These are phyloP conservation scores for Phaseolus coccineus DNA, from an alignment of 331 rosid genomes.

Conservation along the genomic window DNA sequence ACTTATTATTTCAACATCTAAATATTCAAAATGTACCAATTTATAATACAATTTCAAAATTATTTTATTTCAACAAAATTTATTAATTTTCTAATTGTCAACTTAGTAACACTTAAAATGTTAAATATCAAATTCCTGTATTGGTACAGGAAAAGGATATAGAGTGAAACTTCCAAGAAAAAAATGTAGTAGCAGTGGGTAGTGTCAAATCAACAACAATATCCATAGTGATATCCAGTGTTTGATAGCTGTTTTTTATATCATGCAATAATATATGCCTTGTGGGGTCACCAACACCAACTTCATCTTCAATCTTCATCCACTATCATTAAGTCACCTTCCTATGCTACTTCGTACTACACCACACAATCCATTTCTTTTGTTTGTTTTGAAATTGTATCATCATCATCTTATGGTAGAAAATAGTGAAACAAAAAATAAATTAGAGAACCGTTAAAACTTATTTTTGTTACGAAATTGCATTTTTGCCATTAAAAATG, in stretches of 20 bases:
- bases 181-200: background rate
- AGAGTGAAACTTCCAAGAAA: slow-evolving; percentile 67
- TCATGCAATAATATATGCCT: slow-evolving; percentile 34
- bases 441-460: background rate
- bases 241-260: slow-evolving; percentile 54
- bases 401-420: no score
- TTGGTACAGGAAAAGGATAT: slow-evolving; percentile 29
- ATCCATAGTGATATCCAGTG: slow-evolving; percentile 50
- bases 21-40: no score
- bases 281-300: slow-evolving; percentile 39
- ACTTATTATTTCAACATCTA: no score
- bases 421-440: background rate
- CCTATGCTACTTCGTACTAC: slow-evolving; percentile 44
- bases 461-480: background rate
- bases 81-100: no score
- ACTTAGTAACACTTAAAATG: no score
- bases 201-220: slow-evolving; percentile 49
- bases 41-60: no score
- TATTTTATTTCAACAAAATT: no score
- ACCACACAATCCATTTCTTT: background rate
- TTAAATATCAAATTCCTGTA: slow-evolving; percentile 36
- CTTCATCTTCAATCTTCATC: slow-evolving; percentile 34
- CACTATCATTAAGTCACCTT: slow-evolving; percentile 44
- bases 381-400: background rate
- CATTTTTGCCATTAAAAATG: background rate